A percentile compares a stretch with the other conserved stretches of the same genome.
Evolutionary conservation across 495 filamentous ascomycete species (phyloP).

Genomic region (Rhizodiscina lignyota): DNA sequence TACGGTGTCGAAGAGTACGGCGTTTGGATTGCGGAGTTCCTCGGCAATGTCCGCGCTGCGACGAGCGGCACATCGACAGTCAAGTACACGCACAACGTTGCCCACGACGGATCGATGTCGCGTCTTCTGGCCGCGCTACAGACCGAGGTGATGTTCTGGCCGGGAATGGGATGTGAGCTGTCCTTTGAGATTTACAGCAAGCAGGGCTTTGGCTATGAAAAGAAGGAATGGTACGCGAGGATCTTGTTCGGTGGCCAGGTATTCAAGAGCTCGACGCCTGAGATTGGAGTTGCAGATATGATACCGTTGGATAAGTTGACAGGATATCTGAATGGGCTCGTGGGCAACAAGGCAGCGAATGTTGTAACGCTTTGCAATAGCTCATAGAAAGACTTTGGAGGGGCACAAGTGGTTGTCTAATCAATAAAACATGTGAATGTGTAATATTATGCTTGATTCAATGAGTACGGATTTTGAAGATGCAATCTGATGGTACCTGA

Average conservation of each 20-base stretch:
- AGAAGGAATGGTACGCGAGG: constrained; percentile 27
- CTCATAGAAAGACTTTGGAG: too few species aligned
- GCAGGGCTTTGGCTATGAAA: constrained; percentile 2
- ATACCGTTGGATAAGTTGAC: constrained; percentile 38
- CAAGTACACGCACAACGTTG: constrained; percentile 49
- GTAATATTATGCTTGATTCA: neutral
- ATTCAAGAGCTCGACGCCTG: constrained; percentile 40
- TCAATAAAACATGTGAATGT: neutral
- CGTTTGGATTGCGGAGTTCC: constrained; percentile 47
- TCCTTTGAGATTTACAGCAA: constrained; percentile 46
- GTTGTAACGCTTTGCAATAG: neutral
- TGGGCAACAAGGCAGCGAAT: constrained; percentile 21
- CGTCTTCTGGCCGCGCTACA: constrained; percentile 47
- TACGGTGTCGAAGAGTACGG: constrained; percentile 37
- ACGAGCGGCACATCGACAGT: constrained; percentile 21
- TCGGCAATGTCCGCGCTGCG: constrained; percentile 34
- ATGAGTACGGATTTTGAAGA: too few species aligned
- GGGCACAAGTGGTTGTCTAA: too few species aligned
- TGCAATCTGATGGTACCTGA: too few species aligned
- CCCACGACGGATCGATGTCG: constrained; percentile 51
- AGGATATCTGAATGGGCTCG: constrained; percentile 46
- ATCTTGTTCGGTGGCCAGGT: constrained; percentile 47
- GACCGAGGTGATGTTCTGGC: constrained; percentile 54
- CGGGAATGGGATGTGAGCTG: constrained; percentile 53
- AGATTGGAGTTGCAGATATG: constrained; percentile 44